A percentile compares a stretch with the other conserved stretches of the same genome.
Evolutionary conservation across 495 filamentous ascomycete species (phyloP).

Genomic region (Durotheca rogersii): DNA sequence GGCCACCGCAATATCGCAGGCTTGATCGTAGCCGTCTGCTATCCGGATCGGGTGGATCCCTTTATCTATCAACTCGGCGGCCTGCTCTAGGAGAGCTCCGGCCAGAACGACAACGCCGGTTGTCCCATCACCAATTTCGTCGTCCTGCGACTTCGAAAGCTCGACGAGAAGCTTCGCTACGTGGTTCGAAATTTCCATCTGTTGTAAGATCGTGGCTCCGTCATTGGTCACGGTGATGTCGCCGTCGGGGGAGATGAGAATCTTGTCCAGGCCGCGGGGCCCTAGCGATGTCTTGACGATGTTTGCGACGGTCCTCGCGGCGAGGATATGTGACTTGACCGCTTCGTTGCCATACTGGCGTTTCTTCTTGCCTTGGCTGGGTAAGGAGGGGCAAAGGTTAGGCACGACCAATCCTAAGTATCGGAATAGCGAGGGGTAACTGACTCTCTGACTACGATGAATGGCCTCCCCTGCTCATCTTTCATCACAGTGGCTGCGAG

Average conservation of each 20-base stretch:
- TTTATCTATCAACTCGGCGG: constrained; percentile 98
- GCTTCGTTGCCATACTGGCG: constrained; percentile 94
- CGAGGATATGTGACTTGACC: constrained; percentile 96
- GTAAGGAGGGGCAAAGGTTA: constrained; percentile 16
- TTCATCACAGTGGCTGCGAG: constrained; percentile 54
- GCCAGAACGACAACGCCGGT: constrained; percentile 97
- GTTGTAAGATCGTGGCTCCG: constrained; percentile 92
- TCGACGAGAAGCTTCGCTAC: constrained; percentile 96
- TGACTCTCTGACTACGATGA: constrained; percentile 98
- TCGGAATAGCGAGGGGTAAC: constrained; percentile 40
- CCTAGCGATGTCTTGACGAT: constrained; percentile 97
- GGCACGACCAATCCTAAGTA: too few relatives aligned
- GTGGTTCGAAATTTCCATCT: constrained; percentile 99
- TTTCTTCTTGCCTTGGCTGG: constrained; percentile 96
- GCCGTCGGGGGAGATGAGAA: constrained; percentile 96
- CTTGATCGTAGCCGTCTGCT: constrained; percentile 95
- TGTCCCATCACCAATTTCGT: constrained; percentile 98
- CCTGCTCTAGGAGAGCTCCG: constrained; percentile 92
- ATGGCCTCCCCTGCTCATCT: constrained; percentile 95
- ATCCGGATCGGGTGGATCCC: constrained; percentile 98
- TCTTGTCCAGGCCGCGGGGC: constrained; percentile 96
- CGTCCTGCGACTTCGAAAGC: constrained; percentile 98
- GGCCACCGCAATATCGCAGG: constrained; percentile 91
- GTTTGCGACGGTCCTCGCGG: constrained; percentile 90
- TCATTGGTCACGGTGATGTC: constrained; percentile 99